Base-by-base conservation (phyloP, 192 early-diverging fungal species). In the Coemansia sp. region DNA sequence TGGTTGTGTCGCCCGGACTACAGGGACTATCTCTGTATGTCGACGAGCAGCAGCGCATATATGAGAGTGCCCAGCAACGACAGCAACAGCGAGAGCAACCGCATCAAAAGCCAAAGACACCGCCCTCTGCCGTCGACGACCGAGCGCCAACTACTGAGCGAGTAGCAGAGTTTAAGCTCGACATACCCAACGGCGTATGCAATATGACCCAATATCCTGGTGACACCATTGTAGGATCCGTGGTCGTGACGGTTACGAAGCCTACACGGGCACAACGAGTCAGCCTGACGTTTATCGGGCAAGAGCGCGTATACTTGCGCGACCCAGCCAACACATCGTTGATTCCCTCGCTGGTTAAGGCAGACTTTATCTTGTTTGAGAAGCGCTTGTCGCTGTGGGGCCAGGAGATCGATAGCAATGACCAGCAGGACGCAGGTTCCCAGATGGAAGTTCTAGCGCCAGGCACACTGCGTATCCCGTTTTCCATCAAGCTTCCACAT, bases 151-250 rank as follows among this genome's bases (percentile, higher is more conserved):
- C 76, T 11, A 69, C 63, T 6, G 76, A 78, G 11, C 66, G 76
- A 1, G 59, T 78, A 3, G 70, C 69, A 5, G 76, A 72, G 67
- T 78, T 78, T 37, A 53, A 60, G 6, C 60, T 78, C 31, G 63
- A 66, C 11, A 78, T 78, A 20, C 76, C 76, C 28, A 65, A 73
- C 9, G 76, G 76, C 28, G 67, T 78, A 11, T 70, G 76, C 59
- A 69, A 69, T 23, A 73, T 67, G 66, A 63, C 70, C 33, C 70
- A 78, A 56, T 64, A 73, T 31, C 70, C 76, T 0, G 67, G 56
- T 23, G 64, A 61, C 51, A 57, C 48, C 2, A 71, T 78, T 21
- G 70, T 73, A 3, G 76, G 76, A 11, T 71, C 70, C 2, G 76
- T 73, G 3, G 67, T 67, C 3, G 33, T 78, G 28, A 78, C 76